A percentile compares a stretch with the other conserved stretches of the same genome.
These are phyloP conservation scores for Herpetospermum pedunculosum DNA, from an alignment of 306 rosid genomes.

Conservation along the genomic window DNA sequence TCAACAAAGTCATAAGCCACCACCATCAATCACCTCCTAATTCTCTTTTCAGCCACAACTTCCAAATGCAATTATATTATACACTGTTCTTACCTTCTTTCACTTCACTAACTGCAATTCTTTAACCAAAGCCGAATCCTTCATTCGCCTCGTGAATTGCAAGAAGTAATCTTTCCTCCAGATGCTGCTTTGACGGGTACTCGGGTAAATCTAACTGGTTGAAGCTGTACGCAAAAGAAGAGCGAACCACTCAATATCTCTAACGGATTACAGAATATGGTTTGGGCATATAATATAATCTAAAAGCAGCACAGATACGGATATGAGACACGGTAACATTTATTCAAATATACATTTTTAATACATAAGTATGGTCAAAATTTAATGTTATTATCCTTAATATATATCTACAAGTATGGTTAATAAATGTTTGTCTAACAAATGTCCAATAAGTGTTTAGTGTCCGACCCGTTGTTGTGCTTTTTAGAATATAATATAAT, in stretches of 20 bases:
- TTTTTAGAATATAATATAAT: background rate
- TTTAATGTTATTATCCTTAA: no score
- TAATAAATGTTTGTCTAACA: no score
- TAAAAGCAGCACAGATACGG: no score
- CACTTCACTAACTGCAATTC: background rate
- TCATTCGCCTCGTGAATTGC: slow-evolving; percentile 93
- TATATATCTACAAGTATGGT: no score
- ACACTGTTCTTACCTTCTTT: slow-evolving; percentile 28
- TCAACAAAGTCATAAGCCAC: slow-evolving; percentile 32
- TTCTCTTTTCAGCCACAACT: slow-evolving; percentile 21
- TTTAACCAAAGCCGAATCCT: slow-evolving; percentile 93
- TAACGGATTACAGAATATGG: background rate
- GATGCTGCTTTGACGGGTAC: slow-evolving; percentile 83
- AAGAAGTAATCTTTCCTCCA: slow-evolving; percentile 80
- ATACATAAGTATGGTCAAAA: no score
- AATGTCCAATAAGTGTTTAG: no score
- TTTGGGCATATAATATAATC: no score
- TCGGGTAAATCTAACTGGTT: slow-evolving; percentile 94
- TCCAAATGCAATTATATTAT: slow-evolving; percentile 26
- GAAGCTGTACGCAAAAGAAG: slow-evolving; percentile 52
- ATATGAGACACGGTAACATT: no score
- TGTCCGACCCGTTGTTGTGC: no score
- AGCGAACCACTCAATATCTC: background rate
- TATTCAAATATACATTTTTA: no score
- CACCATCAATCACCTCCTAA: slow-evolving; percentile 31